phyloP scores from a whole-genome alignment of 2,329 filamentous ascomycete species.

The Colletotrichum sp. region DNA sequence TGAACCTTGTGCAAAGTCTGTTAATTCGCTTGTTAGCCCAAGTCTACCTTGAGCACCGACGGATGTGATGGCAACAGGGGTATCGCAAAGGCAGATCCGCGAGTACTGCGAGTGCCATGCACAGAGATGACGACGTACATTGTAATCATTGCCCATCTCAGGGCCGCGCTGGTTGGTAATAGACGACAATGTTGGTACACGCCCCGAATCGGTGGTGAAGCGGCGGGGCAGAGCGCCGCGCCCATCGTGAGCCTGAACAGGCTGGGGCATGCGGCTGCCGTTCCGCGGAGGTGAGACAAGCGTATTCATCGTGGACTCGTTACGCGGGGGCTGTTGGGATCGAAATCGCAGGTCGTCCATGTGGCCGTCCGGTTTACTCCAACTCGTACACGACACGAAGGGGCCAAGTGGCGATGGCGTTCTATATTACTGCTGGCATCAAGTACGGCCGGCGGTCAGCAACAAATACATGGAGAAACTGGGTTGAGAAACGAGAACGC shows the following conservation, averaged over 20 bases:
- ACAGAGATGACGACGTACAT: constrained; percentile 33
- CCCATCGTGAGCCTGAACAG: constrained; percentile 65
- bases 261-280: constrained; percentile 65
- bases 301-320: constrained; percentile 76
- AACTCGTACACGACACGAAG: constrained; percentile 48
- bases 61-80: background rate
- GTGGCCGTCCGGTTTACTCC: constrained; percentile 39
- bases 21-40: constrained; percentile 18
- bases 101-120: background rate
- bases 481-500: background rate
- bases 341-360: constrained; percentile 85
- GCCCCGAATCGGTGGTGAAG: constrained; percentile 90
- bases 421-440: constrained; percentile 38
- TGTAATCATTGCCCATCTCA: constrained; percentile 55
- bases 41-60: background rate
- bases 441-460: constrained; percentile 18
- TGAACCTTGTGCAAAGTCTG: constrained; percentile 76
- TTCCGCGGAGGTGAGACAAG: constrained; percentile 78
- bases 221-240: constrained; percentile 83
- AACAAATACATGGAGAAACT: background rate
- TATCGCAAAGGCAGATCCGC: background rate
- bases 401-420: constrained; percentile 29
- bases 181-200: constrained; percentile 76
- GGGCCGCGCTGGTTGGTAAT: constrained; percentile 58
- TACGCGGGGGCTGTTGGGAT: constrained; percentile 76